Percentiles rank a stretch among this genome's conserved stretches.
Conservation (phyloP, 768 basidiomycete species). For the Dendrothele bispora region DNA sequence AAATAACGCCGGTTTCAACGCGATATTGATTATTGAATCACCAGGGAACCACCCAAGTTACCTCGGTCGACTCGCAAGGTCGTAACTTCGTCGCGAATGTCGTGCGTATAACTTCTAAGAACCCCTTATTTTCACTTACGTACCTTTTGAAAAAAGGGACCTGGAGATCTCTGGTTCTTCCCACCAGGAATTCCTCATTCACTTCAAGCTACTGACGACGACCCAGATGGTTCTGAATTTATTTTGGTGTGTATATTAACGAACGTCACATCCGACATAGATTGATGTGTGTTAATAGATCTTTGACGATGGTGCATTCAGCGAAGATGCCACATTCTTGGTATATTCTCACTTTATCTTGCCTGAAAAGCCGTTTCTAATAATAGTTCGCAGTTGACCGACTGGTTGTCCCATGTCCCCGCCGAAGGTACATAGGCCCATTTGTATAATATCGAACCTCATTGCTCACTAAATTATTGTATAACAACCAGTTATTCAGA, state of each 20-base stretch:
- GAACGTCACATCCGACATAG: not conserved
- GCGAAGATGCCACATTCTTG: constrained; percentile 54
- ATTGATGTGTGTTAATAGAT: constrained; percentile 28
- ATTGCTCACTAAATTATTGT: not conserved
- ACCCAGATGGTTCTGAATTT: constrained; percentile 50
- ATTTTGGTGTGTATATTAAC: constrained; percentile 33
- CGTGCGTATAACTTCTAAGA: constrained; percentile 26
- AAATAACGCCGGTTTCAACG: not conserved
- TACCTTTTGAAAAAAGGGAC: constrained; percentile 24
- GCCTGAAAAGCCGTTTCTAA: not conserved
- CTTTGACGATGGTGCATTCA: constrained; percentile 51
- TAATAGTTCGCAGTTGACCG: constrained; percentile 38
- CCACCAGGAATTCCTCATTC: constrained; percentile 57
- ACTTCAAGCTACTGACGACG: constrained; percentile 48
- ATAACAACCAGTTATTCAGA: constrained; percentile 41
- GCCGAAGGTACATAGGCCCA: constrained; percentile 36
- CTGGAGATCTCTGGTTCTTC: constrained; percentile 59
- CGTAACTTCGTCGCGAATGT: constrained; percentile 51
- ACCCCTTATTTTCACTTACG: not conserved
- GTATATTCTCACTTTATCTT: constrained; percentile 19
- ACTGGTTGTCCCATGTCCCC: constrained; percentile 57
- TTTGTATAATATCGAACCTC: not conserved
- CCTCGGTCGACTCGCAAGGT: constrained; percentile 47
- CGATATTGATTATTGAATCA: not conserved
- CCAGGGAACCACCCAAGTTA: constrained; percentile 48